Percentiles rank a stretch among this genome's conserved stretches.
These are phyloP conservation scores for Somion occarium DNA, from an alignment of 1,284 basidiomycete genomes.

Conservation along the genomic window DNA sequence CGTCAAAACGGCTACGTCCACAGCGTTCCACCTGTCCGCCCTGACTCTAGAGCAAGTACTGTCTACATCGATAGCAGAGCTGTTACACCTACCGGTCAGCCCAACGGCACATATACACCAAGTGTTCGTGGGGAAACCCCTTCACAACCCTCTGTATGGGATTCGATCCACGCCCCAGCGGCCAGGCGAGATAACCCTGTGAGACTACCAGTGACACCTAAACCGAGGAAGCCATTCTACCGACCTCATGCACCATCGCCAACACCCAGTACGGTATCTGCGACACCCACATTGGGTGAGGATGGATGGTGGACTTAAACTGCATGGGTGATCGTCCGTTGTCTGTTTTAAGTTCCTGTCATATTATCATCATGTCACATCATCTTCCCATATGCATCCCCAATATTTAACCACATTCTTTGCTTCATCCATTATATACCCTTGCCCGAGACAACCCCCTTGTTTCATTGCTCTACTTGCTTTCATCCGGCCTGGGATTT, in stretches of 20 bases:
- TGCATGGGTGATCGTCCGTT: not conserved
- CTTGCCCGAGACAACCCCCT: not conserved
- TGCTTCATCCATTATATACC: not conserved
- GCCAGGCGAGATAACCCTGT: constrained; percentile 19
- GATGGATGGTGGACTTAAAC: constrained; percentile 64
- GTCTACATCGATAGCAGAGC: constrained; percentile 40
- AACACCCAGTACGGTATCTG: constrained; percentile 68
- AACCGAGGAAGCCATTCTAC: constrained; percentile 30
- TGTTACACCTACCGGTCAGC: constrained; percentile 33
- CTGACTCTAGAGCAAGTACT: constrained; percentile 68
- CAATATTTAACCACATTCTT: not conserved
- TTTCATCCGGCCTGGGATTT: not conserved
- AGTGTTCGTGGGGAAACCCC: constrained; percentile 40
- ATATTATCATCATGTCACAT: not conserved
- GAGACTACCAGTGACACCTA: constrained; percentile 25
- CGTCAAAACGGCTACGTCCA: constrained; percentile 29
- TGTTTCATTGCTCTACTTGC: not conserved
- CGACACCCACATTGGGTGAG: constrained; percentile 59
- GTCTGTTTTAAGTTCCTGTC: not conserved
- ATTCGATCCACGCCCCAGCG: constrained; percentile 70
- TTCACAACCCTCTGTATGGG: constrained; percentile 56
- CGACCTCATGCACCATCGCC: constrained; percentile 52
- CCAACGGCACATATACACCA: constrained; percentile 20
- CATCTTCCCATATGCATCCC: not conserved
- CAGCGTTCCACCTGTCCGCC: constrained; percentile 44